Conservation (phyloP, 805 yeast species). For the Kodamaea laetipori region DNA sequence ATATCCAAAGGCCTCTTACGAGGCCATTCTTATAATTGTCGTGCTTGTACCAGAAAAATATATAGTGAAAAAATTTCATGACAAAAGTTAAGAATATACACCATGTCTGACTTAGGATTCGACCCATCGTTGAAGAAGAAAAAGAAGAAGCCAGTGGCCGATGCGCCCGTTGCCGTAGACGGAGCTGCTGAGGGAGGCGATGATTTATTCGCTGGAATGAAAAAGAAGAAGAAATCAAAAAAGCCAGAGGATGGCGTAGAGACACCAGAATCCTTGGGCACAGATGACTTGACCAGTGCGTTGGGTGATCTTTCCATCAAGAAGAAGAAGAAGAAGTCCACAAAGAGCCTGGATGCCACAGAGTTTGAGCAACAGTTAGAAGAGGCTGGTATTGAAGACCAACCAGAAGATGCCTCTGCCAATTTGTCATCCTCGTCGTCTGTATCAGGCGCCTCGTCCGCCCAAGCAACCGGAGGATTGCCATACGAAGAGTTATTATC, state of each 20-base stretch:
- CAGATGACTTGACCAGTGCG: slow-evolving; percentile 36
- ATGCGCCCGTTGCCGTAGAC: slow-evolving; percentile 31
- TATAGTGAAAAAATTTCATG: slow-evolving; percentile 7
- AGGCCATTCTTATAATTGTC: neutral
- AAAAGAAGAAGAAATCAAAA: slow-evolving; percentile 76
- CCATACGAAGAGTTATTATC: slow-evolving; percentile 77
- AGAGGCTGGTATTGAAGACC: slow-evolving; percentile 79
- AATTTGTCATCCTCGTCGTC: slow-evolving; percentile 11
- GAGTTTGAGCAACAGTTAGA: slow-evolving; percentile 90
- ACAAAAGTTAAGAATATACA: slow-evolving; percentile 11
- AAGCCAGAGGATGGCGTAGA: slow-evolving; percentile 31
- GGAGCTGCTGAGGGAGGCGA: slow-evolving; percentile 45
- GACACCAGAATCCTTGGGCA: slow-evolving; percentile 22
- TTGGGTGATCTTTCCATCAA: slow-evolving; percentile 50
- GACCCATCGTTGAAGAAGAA: slow-evolving; percentile 78
- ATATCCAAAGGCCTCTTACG: no score
- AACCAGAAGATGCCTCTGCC: slow-evolving; percentile 12
- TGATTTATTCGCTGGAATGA: slow-evolving; percentile 71
- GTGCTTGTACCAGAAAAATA: slow-evolving; percentile 7
- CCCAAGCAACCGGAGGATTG: slow-evolving; percentile 46
- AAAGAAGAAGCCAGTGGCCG: slow-evolving; percentile 65
- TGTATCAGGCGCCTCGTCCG: slow-evolving; percentile 10
- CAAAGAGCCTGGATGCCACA: slow-evolving; percentile 56
- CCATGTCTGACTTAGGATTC: slow-evolving; percentile 60
- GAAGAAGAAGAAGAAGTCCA: slow-evolving; percentile 78